Evolutionary conservation across 2,329 filamentous ascomycete genomes (phyloP), one percentile per base, ranked within the genome.

Genomic region (Dactylellina leptospora): DNA sequence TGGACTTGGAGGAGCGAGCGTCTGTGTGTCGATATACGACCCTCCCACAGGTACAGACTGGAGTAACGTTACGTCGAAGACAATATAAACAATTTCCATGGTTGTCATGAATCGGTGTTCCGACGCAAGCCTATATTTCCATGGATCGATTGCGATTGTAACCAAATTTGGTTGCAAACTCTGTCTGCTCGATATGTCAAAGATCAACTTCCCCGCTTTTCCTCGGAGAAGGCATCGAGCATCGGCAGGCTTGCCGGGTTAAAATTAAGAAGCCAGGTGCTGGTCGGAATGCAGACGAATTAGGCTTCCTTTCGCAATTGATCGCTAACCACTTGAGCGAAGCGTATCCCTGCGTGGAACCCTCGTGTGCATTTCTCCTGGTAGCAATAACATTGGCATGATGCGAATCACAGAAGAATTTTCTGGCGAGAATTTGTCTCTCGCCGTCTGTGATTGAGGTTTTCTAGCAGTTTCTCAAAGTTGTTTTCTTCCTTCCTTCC

Each of bases 121-220:
- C 36, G 13, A 40, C n/a, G n/a, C n/a, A n/a, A n/a, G n/a, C n/a
- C n/a, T n/a, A n/a, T n/a, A 40, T 40, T 40, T 40, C 11, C 36
- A 40, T 40, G 36, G 36, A n/a, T n/a, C n/a, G n/a, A n/a, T n/a
- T n/a, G n/a, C n/a, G n/a, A n/a, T 40, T 40, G 36, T 16, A 40
- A 50, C 47, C 47, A 48, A 4, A 11, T 4, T 13, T 28, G 40
- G 22, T 22, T 22, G 9, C 28, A 44, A 44, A 18, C 13, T 51
- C 22, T 40, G n/a, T n/a, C n/a, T n/a, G n/a, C 48, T 55, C 16
- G 42, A 50, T 38, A 38, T 38, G 42, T 68, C 33, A 16, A 60
- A 25, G 55, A 54, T 53, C 59, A 27, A 28, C 68, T 64, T 72
- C 68, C 68, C 68, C 68, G 59, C 59, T 55, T 72, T 71, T 59